Evolutionary conservation across 176 grass and related monocot species (phyloP).

Genomic region (Triticum monococcum): DNA sequence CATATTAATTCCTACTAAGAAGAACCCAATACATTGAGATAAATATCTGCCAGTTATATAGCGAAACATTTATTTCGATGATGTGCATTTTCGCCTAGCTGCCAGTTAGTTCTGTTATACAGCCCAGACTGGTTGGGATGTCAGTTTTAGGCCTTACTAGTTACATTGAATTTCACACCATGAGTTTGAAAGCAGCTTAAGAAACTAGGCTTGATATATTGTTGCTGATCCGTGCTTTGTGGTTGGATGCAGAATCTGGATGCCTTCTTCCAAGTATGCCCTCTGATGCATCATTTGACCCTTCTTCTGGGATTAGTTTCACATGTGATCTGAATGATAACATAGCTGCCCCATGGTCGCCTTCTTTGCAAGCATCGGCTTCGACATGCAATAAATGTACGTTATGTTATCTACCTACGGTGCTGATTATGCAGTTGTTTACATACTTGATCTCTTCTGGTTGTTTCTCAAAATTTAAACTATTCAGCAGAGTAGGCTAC

Average conservation of each 20-base stretch:
- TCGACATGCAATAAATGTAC: slow-evolving; percentile 94
- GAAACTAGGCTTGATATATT: slow-evolving; percentile 6
- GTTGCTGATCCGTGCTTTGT: slow-evolving; percentile 21
- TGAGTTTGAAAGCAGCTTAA: not conserved
- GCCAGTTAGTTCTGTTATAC: slow-evolving; percentile 15
- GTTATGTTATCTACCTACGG: slow-evolving; percentile 45
- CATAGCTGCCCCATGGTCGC: slow-evolving; percentile 94
- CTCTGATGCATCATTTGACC: slow-evolving; percentile 89
- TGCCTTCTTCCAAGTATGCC: slow-evolving; percentile 96
- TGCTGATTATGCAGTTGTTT: slow-evolving; percentile 20
- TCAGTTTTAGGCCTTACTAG: slow-evolving; percentile 1
- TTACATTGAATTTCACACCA: not conserved
- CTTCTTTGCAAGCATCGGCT: slow-evolving; percentile 58
- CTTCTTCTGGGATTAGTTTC: slow-evolving; percentile 78
- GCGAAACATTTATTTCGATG: not conserved
- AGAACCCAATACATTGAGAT: not conserved
- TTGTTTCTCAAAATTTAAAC: slow-evolving; percentile 3
- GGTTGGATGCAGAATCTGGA: slow-evolving; percentile 70
- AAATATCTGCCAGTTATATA: not conserved
- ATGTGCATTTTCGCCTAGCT: not conserved
- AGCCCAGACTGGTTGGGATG: not conserved
- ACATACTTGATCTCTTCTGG: not conserved
- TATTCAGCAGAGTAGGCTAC: not conserved
- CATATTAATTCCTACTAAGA: not conserved
- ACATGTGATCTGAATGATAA: slow-evolving; percentile 99